Percentiles rank a stretch among this genome's conserved stretches.
These are phyloP conservation scores for Triticum dicoccoides DNA, from an alignment of 176 grass and related monocot genomes.

Conservation along the genomic window DNA sequence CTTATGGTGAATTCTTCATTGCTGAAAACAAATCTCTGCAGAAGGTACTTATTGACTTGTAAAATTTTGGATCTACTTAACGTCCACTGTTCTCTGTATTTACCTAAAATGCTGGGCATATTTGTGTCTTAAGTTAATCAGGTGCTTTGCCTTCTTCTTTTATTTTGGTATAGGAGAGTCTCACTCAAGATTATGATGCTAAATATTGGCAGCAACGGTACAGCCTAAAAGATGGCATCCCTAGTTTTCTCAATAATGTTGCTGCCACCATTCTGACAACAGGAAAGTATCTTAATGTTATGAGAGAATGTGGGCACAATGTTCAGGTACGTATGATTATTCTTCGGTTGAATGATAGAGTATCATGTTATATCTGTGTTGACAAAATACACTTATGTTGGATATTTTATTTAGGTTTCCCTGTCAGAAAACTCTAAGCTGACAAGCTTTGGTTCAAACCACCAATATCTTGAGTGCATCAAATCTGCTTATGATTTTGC, in stretches of 20 bases:
- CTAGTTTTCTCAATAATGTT: constrained; percentile 92
- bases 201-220: constrained; percentile 98
- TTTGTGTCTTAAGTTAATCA: constrained; percentile 19
- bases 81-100: constrained; percentile 17
- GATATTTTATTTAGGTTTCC: constrained; percentile 63
- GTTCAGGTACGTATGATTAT: constrained; percentile 66
- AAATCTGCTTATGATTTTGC: constrained; percentile 99
- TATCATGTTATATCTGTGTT: neutral
- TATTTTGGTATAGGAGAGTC: constrained; percentile 75
- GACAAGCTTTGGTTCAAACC: constrained; percentile 84
- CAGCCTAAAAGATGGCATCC: constrained; percentile 90
- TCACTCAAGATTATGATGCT: constrained; percentile 88
- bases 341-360: neutral
- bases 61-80: constrained; percentile 9
- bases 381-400: constrained; percentile 14
- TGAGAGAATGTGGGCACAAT: constrained; percentile 96
- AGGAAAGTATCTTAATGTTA: constrained; percentile 97
- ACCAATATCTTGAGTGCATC: constrained; percentile 96
- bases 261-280: constrained; percentile 84
- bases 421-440: constrained; percentile 97
- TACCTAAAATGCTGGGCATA: neutral
- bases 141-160: constrained; percentile 24
- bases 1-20: constrained; percentile 99
- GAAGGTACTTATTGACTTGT: constrained; percentile 55
- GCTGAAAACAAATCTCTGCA: constrained; percentile 96